Conservation (phyloP, 164 flowering plant species). For the Vitis cinerea region DNA sequence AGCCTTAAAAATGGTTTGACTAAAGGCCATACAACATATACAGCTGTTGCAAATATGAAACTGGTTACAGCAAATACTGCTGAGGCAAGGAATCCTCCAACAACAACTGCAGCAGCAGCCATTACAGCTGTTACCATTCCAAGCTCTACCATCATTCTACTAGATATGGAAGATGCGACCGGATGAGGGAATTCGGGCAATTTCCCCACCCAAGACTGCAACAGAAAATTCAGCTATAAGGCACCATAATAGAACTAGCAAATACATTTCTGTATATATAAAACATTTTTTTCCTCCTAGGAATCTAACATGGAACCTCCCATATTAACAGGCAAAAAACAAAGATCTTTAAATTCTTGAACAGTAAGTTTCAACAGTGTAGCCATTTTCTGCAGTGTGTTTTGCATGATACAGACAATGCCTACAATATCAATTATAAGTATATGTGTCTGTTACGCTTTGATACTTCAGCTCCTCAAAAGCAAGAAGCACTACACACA, state of each 20-base stretch:
- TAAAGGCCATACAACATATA: conserved; percentile 76
- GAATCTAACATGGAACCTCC: no score
- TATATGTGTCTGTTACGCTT: no score
- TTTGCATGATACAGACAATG: neutral
- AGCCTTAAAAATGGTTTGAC: conserved; percentile 59
- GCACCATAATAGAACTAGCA: neutral
- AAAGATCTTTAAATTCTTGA: neutral
- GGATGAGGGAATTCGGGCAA: conserved; percentile 81
- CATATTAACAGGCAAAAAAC: neutral
- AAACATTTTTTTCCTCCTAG: no score
- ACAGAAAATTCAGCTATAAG: conserved; percentile 14
- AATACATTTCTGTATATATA: no score
- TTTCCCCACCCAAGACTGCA: conserved; percentile 85
- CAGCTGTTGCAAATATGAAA: conserved; percentile 49
- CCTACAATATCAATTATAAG: no score
- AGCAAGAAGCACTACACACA: no score
- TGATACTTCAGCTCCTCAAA: no score
- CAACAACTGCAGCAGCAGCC: conserved; percentile 70
- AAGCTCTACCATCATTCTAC: conserved; percentile 89
- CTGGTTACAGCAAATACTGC: conserved; percentile 76
- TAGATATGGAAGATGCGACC: conserved; percentile 87
- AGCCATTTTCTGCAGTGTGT: neutral
- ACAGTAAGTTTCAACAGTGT: neutral
- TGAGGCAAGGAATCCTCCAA: conserved; percentile 80
- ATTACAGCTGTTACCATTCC: conserved; percentile 68